phyloP scores from a whole-genome alignment of 305 asterid species.

The Solanum hybrid region DNA sequence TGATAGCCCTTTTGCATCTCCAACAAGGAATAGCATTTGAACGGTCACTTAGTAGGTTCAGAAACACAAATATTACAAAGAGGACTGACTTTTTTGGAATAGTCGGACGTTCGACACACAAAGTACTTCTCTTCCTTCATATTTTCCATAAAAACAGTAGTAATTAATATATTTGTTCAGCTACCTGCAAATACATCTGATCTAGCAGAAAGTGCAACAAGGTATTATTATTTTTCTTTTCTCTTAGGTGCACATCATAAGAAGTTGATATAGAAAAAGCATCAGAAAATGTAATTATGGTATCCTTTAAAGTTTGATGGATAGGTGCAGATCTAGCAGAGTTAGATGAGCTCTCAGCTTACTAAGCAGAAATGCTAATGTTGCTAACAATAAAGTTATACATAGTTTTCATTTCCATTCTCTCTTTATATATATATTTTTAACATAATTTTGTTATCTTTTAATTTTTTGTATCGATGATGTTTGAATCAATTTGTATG shows the following conservation, averaged over 20 bases:
- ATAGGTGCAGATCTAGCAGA: background rate
- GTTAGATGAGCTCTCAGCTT: background rate
- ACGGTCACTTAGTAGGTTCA: conserved; percentile 48
- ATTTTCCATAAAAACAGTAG: background rate
- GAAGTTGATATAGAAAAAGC: background rate
- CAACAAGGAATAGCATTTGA: conserved; percentile 38
- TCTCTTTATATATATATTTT: background rate
- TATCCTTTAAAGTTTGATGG: background rate
- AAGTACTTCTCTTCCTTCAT: conserved; percentile 12
- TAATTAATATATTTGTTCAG: background rate
- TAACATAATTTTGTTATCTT: background rate
- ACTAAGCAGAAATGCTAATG: background rate
- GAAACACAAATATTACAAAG: conserved; percentile 12
- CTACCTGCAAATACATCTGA: background rate
- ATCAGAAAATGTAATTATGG: background rate
- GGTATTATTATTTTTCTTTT: background rate
- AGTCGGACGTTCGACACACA: conserved; percentile 23
- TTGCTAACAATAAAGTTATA: background rate
- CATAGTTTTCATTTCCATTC: background rate
- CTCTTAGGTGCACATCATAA: background rate
- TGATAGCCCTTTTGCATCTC: conserved; percentile 53
- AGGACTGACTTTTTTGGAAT: conserved; percentile 24
- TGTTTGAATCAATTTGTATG: background rate
- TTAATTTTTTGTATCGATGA: background rate
- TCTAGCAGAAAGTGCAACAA: background rate